A percentile compares a stretch with the other conserved stretches of the same genome.
Conservation (phyloP, 2,329 filamentous ascomycete genomes). For the Curvularia spicifera region DNA sequence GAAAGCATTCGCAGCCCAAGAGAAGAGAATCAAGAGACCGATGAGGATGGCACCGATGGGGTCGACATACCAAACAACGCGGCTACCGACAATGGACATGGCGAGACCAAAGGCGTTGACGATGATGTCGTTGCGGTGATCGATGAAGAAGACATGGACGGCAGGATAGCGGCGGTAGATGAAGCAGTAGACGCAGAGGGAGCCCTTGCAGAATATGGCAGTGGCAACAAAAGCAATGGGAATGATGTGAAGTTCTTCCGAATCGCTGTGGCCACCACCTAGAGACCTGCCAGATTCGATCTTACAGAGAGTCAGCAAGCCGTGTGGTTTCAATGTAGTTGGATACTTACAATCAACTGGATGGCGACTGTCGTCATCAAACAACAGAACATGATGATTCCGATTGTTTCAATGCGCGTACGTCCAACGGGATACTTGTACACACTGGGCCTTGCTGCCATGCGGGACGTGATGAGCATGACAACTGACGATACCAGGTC, state of each 20-base stretch:
- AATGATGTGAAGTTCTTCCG: constrained; percentile 58
- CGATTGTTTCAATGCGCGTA: constrained; percentile 68
- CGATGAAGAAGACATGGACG: constrained; percentile 64
- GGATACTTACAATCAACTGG: constrained; percentile 61
- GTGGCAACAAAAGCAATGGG: constrained; percentile 60
- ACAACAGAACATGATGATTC: constrained; percentile 70
- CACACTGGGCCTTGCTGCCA: constrained; percentile 65
- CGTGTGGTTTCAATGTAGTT: constrained; percentile 7
- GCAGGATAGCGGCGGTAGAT: constrained; percentile 61
- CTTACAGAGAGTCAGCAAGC: constrained; percentile 40
- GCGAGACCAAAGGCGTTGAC: constrained; percentile 63
- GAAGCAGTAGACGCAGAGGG: constrained; percentile 63
- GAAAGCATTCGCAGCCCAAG: constrained; percentile 66
- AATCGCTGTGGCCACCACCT: constrained; percentile 52
- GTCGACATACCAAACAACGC: constrained; percentile 65
- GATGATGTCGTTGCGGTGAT: constrained; percentile 64
- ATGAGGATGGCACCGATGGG: constrained; percentile 67
- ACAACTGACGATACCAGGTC: constrained; percentile 69
- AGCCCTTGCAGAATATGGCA: constrained; percentile 59
- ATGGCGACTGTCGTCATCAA: constrained; percentile 71
- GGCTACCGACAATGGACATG: constrained; percentile 62
- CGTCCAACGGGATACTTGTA: constrained; percentile 69
- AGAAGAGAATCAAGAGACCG: constrained; percentile 66
- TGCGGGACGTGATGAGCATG: constrained; percentile 65
- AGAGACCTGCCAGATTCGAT: constrained; percentile 64